Base-by-base conservation (phyloP, 1,284 basidiomycete species). In the Trichosporon asahii region DNA sequence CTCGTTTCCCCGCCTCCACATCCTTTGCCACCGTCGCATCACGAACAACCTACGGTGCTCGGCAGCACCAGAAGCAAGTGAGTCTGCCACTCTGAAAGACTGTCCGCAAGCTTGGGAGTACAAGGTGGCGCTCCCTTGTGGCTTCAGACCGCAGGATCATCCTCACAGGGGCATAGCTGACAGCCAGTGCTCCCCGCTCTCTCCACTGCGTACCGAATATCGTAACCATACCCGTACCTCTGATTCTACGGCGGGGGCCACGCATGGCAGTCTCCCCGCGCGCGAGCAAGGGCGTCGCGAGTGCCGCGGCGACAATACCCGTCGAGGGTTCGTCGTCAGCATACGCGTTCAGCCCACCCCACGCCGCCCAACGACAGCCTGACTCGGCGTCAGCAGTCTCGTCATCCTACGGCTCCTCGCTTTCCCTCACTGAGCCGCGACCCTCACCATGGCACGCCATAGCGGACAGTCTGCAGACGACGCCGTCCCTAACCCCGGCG, bases 371-470 rank as follows among this genome's bases (percentile, higher is more conserved):
- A 3, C 35, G 35, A 14, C 35, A 37, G 35, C 35, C 53, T 25
- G 53, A 14, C 53, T 25, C 53, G 12, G 5, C 57, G 3, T 12
- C 57, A 15, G 27, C 25, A 14, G 18, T 61, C 12, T 61, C 57
- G 29, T 31, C 57, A 3, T 31, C 57, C 3, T 31, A 23, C 49
- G 49, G 49, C 49, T 53, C 27, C 27, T 6, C 29, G 5, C 11
- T 40, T 1, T 44, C 49, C 18, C 44, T 31, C 15, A 27, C n/a
- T 15, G 35, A 64, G 23, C 74, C 79, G 5, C 76, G 79, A 5
- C 80, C 80, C 5, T 83, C 81, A 49, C 81, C 81, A 71, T 83
- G 81, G 81, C 76, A 78, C 46, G 78, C 81, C 9, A 72, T 83
- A 33, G 78, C 79, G 9, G 79, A 82, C 69, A 77, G 76, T 9